Evolutionary conservation across 306 rosid genomes (phyloP), one percentile per base, ranked within the genome.

Genomic region (Alnus rubra): DNA sequence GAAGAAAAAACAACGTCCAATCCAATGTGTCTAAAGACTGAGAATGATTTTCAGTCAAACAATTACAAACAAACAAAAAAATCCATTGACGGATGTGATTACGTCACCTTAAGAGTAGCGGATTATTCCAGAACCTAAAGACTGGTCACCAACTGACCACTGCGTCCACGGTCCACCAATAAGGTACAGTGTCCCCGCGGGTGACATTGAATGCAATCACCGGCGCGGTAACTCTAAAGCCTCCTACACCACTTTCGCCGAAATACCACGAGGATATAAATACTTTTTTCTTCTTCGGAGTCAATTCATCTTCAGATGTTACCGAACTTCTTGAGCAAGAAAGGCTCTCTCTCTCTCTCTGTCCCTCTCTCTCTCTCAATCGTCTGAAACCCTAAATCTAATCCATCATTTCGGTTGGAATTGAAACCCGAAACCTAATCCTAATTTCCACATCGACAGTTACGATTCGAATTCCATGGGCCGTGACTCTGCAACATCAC

Each of bases 391-490:
- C 85, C 73, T 74, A 84, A 30, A 49, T 83, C 72, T 52, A 16
- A 76, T 51, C 31, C 11, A 42, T 42, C 7, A 42, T 42, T 42
- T 42, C 45, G 4, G 45, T 42, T 5, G 45, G 7, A 42, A 42
- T 42, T 42, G 45, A 42, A 42, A 50, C 65, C 58, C 9, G 45
- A 42, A 5, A 50, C 65, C 58, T 16, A 31, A 39, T 23, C 65
- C 13, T 39, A 18, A 68, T 65, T 47, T 9, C 47, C 47, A 62
- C 16, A 11, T n/a, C 74, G 23, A 69, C 65, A 18, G 6, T 52
- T 63, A 68, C 76, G 50, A 56, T 71, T n/a, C 79, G 50, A 19
- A 76, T 53, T 60, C 70, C 68, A 85, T 89, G 92, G 86, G 85
- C 28, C 55, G 85, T 42, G 65, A 82, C 37, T 79, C 90, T 15